Percentiles rank a stretch among this genome's conserved stretches.
Evolutionary conservation across 1,139 yeast genomes (phyloP).

Genomic region (Candida sanyaensis): DNA sequence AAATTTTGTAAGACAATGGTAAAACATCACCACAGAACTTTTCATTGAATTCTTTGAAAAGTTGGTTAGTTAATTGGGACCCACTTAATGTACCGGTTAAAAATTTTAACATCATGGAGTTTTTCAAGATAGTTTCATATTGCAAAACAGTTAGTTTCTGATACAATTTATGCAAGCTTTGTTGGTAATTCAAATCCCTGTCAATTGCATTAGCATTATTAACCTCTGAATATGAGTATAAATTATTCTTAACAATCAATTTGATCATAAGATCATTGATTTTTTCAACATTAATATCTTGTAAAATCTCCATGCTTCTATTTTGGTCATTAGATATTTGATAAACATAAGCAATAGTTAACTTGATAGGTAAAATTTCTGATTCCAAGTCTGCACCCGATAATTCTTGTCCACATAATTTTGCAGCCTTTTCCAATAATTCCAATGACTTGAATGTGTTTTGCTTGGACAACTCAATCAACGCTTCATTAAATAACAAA

Average conservation of each 20-base stretch:
- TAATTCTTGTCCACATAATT: conserved; percentile 37
- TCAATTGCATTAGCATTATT: conserved; percentile 39
- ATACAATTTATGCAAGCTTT: conserved; percentile 31
- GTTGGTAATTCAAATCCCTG: conserved; percentile 46
- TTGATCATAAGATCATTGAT: conserved; percentile 34
- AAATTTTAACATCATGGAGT: conserved; percentile 44
- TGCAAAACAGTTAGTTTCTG: conserved; percentile 49
- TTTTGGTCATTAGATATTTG: conserved; percentile 46
- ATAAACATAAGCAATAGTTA: conserved; percentile 71
- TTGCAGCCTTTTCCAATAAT: conserved; percentile 52
- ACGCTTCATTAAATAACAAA: conserved; percentile 65
- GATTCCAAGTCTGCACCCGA: conserved; percentile 38
- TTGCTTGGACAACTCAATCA: conserved; percentile 50
- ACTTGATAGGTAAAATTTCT: conserved; percentile 62
- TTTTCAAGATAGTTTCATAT: conserved; percentile 40
- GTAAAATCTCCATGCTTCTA: conserved; percentile 43
- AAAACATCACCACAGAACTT: conserved; percentile 36
- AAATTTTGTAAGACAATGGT: conserved; percentile 31
- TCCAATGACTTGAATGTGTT: conserved; percentile 45
- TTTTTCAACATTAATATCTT: conserved; percentile 20
- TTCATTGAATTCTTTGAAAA: conserved; percentile 20
- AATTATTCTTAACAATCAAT: conserved; percentile 37
- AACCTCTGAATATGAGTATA: conserved; percentile 21
- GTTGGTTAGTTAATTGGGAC: conserved; percentile 23
- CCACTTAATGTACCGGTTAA: conserved; percentile 37